These are phyloP conservation scores for Cercophora samala DNA, from an alignment of 495 filamentous ascomycete species.

Conservation along the genomic window DNA sequence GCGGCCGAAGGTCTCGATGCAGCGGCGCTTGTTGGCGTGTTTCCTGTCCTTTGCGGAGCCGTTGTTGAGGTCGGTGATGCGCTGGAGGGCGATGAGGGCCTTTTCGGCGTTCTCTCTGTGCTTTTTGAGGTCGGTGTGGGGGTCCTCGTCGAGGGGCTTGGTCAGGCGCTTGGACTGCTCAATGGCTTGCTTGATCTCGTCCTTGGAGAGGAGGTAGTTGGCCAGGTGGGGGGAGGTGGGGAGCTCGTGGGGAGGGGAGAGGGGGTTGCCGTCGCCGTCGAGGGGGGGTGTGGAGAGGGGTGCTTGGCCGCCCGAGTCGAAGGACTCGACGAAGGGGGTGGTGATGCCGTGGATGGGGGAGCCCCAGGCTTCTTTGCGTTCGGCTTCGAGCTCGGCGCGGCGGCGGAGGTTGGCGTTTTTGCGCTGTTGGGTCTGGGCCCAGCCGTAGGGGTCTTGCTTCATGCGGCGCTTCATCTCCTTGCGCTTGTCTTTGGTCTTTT, in stretches of 20 bases:
- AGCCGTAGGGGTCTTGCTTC: slow-evolving; percentile 61
- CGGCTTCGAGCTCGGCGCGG: slow-evolving; percentile 59
- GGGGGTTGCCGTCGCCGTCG: slow-evolving; percentile 36
- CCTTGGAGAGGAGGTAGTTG: slow-evolving; percentile 68
- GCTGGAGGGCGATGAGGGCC: slow-evolving; percentile 62
- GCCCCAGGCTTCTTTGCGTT: slow-evolving; percentile 60
- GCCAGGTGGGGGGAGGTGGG: slow-evolving; percentile 52
- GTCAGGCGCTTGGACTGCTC: slow-evolving; percentile 61
- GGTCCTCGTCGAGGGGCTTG: slow-evolving; percentile 44
- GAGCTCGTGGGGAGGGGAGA: slow-evolving; percentile 34
- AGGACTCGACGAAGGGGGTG: slow-evolving; percentile 80
- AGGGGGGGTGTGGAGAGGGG: slow-evolving; percentile 32
- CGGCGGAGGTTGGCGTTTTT: slow-evolving; percentile 75
- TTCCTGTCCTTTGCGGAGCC: slow-evolving; percentile 71
- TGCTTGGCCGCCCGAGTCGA: slow-evolving; percentile 58
- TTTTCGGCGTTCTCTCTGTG: slow-evolving; percentile 49
- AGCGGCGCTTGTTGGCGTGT: slow-evolving; percentile 74
- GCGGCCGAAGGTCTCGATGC: slow-evolving; percentile 83
- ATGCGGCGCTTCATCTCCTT: slow-evolving; percentile 47
- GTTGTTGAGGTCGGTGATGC: slow-evolving; percentile 72
- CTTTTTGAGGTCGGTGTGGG: slow-evolving; percentile 25
- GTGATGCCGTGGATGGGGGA: slow-evolving; percentile 72
- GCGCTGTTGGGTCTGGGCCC: slow-evolving; percentile 71
- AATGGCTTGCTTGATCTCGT: slow-evolving; percentile 62
- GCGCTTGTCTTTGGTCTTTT: slow-evolving; percentile 11